phyloP scores from a whole-genome alignment of 345 rosid genomes.

The Camelina neglecta region DNA sequence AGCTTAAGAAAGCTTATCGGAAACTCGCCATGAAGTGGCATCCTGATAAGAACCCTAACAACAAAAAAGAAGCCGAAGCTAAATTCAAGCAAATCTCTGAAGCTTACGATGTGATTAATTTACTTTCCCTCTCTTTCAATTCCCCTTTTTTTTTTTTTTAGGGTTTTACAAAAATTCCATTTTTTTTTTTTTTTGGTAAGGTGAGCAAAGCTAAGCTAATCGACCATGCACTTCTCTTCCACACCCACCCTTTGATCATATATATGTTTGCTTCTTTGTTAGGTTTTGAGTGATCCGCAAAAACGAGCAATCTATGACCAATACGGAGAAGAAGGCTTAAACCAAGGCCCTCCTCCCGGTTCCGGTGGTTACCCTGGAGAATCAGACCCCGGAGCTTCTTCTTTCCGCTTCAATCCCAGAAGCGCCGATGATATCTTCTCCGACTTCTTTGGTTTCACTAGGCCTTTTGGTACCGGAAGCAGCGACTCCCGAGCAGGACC shows the following conservation, averaged over 20 bases:
- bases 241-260: neutral
- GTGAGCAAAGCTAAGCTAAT: neutral
- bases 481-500: constrained; percentile 48
- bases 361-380: constrained; percentile 64
- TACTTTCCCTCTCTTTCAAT: neutral
- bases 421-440: constrained; percentile 75
- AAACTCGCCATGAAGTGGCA: constrained; percentile 96
- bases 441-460: constrained; percentile 68
- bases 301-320: constrained; percentile 83
- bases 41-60: constrained; percentile 88
- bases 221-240: neutral
- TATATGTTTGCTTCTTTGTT: too few species aligned
- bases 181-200: neutral
- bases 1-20: constrained; percentile 82
- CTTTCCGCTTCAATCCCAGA: constrained; percentile 70
- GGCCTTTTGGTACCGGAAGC: constrained; percentile 60
- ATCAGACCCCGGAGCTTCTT: constrained; percentile 52
- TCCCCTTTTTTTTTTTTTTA: neutral
- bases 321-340: constrained; percentile 86
- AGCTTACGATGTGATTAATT: constrained; percentile 65
- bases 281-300: constrained; percentile 86
- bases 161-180: neutral
- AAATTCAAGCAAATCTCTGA: constrained; percentile 91
- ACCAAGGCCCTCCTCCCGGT: constrained; percentile 74
- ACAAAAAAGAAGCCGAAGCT: constrained; percentile 81